A percentile compares a stretch with the other conserved stretches of the same genome.
These are phyloP conservation scores for Cercophora scortea DNA, from an alignment of 495 filamentous ascomycete genomes.

Conservation along the genomic window DNA sequence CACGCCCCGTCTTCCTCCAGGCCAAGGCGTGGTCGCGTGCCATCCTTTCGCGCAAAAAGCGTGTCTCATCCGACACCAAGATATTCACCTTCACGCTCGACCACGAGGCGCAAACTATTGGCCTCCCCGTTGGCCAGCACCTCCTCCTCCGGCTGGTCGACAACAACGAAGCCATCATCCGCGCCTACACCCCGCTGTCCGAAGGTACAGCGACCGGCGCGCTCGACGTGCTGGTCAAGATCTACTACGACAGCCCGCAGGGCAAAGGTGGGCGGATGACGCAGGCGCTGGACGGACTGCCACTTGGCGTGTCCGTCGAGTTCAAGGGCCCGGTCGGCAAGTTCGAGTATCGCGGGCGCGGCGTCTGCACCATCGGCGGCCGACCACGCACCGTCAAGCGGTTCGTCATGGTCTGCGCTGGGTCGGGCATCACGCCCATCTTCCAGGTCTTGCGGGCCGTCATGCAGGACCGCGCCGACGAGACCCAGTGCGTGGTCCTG, in stretches of 20 bases:
- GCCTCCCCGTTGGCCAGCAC: constrained; percentile 84
- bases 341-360: constrained; percentile 70
- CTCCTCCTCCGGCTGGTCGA: constrained; percentile 78
- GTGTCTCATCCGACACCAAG: constrained; percentile 71
- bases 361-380: constrained; percentile 55
- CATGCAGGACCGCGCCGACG: constrained; percentile 34
- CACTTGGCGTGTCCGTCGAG: constrained; percentile 63
- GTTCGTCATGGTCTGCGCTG: constrained; percentile 87
- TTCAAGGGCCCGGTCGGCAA: constrained; percentile 90
- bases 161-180: constrained; percentile 65
- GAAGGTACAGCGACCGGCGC: constrained; percentile 50
- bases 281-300: constrained; percentile 64
- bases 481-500: constrained; percentile 57
- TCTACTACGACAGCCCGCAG: constrained; percentile 61
- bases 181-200: constrained; percentile 86
- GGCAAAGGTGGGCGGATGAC: constrained; percentile 76
- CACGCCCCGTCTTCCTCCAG: constrained; percentile 59
- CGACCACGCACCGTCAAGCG: constrained; percentile 49
- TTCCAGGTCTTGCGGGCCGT: constrained; percentile 81
- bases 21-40: constrained; percentile 63
- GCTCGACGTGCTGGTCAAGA: constrained; percentile 73
- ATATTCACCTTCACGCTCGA: constrained; percentile 80
- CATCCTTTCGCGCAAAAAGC: constrained; percentile 54
- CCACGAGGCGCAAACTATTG: constrained; percentile 60
- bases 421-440: constrained; percentile 86